Base-by-base conservation (phyloP, 1,284 basidiomycete species). In the Ganoderma multipileum region DNA sequence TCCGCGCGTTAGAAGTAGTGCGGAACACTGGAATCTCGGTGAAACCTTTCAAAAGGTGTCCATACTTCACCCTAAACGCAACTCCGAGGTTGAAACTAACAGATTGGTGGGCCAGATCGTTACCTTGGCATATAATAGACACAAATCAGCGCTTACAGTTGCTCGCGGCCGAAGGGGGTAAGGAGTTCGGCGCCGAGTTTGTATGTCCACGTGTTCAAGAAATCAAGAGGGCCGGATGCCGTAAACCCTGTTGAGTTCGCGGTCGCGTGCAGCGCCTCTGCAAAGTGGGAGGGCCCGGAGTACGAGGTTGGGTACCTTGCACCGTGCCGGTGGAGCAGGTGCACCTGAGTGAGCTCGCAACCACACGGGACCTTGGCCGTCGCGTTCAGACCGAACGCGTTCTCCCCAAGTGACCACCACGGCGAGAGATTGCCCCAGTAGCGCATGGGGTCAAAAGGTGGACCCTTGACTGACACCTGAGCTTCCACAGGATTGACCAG, bases 341-440 rank as follows among this genome's bases (percentile, higher is more conserved):
- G 86, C 6, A 86, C 84, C 67, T 86, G 85, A 9, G 79, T 83
- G 59, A 90, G 77, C 41, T 79, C 77, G 76, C 88, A 90, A 0
- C 83, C 81, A 0, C 82, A 80, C 0, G 88, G 89, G 5, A 89
- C 75, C 9, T 81, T 65, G 1, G 86, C 83, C 6, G 85, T 83
- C 1, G 89, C 81, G 30, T 84, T 75, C 16, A 91, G 80, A 20
- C 89, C 89, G 73, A 88, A 89, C 4, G 75, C 76, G 61, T 71
- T 39, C 30, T 50, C 77, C 20, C 83, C 79, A 39, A 89, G 83
- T 3, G 87, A 89, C 74, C 85, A 85, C 83, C 85, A 87, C 3
- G 89, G 89, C 0, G 85, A 80, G 26, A 91, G 83, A 74, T 86
- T 89, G 23, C 87, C 90, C 81, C 86, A 85, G 71, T 84, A 80